Percentiles rank a stretch among this genome's conserved stretches.
Evolutionary conservation across 1,284 basidiomycete genomes (phyloP).

Genomic region (Ustilago trichophora): DNA sequence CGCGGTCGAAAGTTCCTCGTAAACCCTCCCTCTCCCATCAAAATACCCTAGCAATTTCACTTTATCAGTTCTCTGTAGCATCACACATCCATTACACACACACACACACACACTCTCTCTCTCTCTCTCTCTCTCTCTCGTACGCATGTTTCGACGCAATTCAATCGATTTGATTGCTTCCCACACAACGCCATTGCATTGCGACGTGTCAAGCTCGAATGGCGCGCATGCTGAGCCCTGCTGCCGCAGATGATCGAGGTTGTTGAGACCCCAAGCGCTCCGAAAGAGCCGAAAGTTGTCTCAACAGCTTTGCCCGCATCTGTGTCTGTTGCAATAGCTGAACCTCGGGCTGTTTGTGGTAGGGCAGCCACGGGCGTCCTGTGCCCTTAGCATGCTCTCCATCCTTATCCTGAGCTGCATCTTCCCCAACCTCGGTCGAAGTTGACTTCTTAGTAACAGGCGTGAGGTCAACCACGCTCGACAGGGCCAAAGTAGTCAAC

Average conservation of each 20-base stretch:
- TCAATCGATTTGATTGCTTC: no score
- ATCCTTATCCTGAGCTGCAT: not conserved
- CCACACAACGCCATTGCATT: no score
- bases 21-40: no score
- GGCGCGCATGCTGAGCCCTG: not conserved
- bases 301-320: slow-evolving; percentile 6
- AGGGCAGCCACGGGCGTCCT: slow-evolving; percentile 30
- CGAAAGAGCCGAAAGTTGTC: slow-evolving; percentile 13
- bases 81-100: no score
- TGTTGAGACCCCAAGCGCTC: slow-evolving; percentile 8
- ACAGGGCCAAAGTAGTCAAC: slow-evolving; percentile 29
- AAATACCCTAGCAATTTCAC: no score
- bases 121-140: no score
- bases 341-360: slow-evolving; percentile 32
- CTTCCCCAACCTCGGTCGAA: no score
- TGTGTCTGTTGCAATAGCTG: slow-evolving; percentile 24
- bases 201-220: slow-evolving; percentile 1
- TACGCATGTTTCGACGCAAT: no score
- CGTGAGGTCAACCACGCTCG: slow-evolving; percentile 53
- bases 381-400: not conserved
- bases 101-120: no score
- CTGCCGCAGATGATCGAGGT: not conserved
- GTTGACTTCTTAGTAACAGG: slow-evolving; percentile 6
- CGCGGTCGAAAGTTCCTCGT: no score
- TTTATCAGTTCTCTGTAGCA: no score